A percentile compares a stretch with the other conserved stretches of the same genome.
Evolutionary conservation across 2,329 filamentous ascomycete genomes (phyloP).

Genomic region (Alternaria arborescens): DNA sequence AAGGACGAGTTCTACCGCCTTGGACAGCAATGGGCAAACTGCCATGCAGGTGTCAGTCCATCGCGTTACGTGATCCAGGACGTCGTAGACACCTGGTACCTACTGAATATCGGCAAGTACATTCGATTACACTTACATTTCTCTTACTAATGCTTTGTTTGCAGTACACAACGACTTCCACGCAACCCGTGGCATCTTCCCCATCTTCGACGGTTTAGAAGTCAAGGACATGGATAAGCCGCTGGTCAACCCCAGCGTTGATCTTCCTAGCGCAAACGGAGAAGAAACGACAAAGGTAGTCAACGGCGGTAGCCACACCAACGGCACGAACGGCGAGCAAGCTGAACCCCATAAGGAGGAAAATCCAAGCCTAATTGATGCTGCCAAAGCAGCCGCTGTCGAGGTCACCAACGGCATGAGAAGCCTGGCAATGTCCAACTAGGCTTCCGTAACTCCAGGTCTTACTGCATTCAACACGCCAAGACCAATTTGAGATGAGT

Average conservation of each 20-base stretch:
- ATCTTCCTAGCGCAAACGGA: slow-evolving; percentile 20
- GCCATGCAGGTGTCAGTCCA: slow-evolving; percentile 78
- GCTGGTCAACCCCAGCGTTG: slow-evolving; percentile 29
- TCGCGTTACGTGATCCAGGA: slow-evolving; percentile 81
- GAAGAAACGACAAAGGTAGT: slow-evolving; percentile 9
- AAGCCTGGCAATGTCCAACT: slow-evolving; percentile 37
- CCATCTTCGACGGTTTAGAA: slow-evolving; percentile 80
- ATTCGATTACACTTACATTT: background rate
- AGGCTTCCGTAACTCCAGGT: slow-evolving; percentile 26
- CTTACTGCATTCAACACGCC: slow-evolving; percentile 47
- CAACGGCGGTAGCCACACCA: slow-evolving; percentile 18
- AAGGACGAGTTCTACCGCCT: slow-evolving; percentile 96
- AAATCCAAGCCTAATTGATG: slow-evolving; percentile 31
- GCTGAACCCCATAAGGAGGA: slow-evolving; percentile 24
- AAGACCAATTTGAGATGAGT: slow-evolving; percentile 31
- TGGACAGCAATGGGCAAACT: slow-evolving; percentile 92
- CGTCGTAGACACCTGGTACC: slow-evolving; percentile 89
- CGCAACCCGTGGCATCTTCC: slow-evolving; percentile 79
- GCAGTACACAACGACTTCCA: slow-evolving; percentile 98
- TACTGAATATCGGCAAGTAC: slow-evolving; percentile 88
- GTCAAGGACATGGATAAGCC: slow-evolving; percentile 69
- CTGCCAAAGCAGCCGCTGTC: slow-evolving; percentile 38
- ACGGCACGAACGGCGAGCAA: slow-evolving; percentile 26
- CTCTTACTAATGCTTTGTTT: background rate
- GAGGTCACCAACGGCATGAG: slow-evolving; percentile 45